phyloP scores from a whole-genome alignment of 2,329 filamentous ascomycete genomes.

The Knufia petricola region DNA sequence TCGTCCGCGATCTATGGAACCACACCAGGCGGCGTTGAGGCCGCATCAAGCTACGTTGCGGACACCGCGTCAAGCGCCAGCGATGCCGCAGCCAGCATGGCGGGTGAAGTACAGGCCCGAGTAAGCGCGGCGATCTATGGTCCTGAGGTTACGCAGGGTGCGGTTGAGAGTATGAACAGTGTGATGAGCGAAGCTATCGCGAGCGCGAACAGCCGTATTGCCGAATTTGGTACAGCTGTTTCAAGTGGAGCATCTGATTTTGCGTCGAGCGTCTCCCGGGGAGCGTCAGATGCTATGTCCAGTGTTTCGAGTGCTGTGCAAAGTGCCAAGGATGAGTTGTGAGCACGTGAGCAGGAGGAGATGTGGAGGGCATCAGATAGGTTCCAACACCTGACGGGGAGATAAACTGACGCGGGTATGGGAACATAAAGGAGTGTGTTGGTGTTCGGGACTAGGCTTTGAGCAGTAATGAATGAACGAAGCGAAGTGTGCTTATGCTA shows the following conservation, averaged over 20 bases:
- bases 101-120: slow-evolving; percentile 18
- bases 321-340: slow-evolving; percentile 46
- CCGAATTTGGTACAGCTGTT: slow-evolving; percentile 21
- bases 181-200: slow-evolving; percentile 28
- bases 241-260: slow-evolving; percentile 25
- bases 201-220: slow-evolving; percentile 28
- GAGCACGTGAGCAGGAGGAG: too few relatives aligned
- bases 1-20: slow-evolving; percentile 47
- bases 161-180: slow-evolving; percentile 27
- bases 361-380: too few relatives aligned
- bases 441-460: too few relatives aligned
- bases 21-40: slow-evolving; percentile 37
- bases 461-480: too few relatives aligned
- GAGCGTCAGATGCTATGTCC: slow-evolving; percentile 39
- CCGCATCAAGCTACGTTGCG: slow-evolving; percentile 36
- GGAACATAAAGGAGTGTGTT: neutral
- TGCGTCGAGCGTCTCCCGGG: slow-evolving; percentile 36
- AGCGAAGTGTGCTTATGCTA: too few relatives aligned
- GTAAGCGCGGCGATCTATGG: slow-evolving; percentile 41
- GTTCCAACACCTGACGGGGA: too few relatives aligned
- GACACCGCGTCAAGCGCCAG: slow-evolving; percentile 30
- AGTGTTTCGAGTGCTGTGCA: slow-evolving; percentile 29
- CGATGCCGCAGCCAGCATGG: slow-evolving; percentile 19
- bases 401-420: too few relatives aligned
- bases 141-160: slow-evolving; percentile 28